Evolutionary conservation across 305 asterid species (phyloP).

Genomic region (Fraxinus baroniana): DNA sequence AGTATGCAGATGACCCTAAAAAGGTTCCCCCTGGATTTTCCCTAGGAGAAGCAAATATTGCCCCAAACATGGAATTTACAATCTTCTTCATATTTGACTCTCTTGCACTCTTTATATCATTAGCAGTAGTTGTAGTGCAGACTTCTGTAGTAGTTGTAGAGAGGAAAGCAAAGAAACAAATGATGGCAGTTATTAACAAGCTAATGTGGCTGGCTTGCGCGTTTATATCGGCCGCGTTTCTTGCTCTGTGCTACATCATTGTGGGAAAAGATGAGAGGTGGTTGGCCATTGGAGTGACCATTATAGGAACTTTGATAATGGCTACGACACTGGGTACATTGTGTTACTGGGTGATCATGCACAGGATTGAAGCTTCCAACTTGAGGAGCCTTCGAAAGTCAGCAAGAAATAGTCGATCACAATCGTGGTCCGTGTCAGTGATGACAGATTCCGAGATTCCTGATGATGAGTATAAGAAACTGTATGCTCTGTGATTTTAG

Average conservation of each 20-base stretch:
- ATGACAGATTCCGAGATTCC: constrained; percentile 47
- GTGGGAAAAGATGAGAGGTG: constrained; percentile 55
- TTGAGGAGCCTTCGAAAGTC: constrained; percentile 50
- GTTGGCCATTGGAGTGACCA: constrained; percentile 59
- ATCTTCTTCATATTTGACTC: constrained; percentile 69
- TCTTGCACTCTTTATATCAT: constrained; percentile 70
- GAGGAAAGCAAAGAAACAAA: constrained; percentile 57
- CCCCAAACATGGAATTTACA: constrained; percentile 44
- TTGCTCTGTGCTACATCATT: constrained; percentile 54
- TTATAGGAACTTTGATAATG: constrained; percentile 61
- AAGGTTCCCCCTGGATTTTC: constrained; percentile 39
- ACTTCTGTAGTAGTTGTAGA: constrained; percentile 74
- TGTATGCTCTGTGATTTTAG: constrained; percentile 55
- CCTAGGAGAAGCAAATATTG: constrained; percentile 61
- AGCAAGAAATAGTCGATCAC: constrained; percentile 45
- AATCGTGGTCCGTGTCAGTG: constrained; percentile 49
- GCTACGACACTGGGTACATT: constrained; percentile 61
- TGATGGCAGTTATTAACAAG: constrained; percentile 75
- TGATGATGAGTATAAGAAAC: constrained; percentile 54
- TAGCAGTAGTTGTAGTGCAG: constrained; percentile 82
- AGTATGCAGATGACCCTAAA: constrained; percentile 43
- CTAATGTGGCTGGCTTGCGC: constrained; percentile 86
- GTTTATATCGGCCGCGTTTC: constrained; percentile 59
- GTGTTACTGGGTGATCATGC: constrained; percentile 71
- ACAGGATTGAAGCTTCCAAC: constrained; percentile 63